Conservation (phyloP, 2,329 filamentous ascomycete species). For the Phoma herbarum region DNA sequence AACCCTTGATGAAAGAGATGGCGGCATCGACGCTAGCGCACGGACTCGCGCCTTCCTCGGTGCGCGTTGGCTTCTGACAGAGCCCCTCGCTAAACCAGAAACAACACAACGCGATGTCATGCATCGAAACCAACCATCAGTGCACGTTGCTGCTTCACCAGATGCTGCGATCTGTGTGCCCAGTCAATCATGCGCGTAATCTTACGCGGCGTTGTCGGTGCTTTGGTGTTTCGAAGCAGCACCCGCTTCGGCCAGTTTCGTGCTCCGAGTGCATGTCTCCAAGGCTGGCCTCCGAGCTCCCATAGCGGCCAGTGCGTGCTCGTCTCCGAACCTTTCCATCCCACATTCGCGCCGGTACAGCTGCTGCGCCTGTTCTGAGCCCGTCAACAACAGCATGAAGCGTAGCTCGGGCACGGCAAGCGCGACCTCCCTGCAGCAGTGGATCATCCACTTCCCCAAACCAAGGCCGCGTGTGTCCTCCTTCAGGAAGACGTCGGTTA, state of each 20-base stretch:
- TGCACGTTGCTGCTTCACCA: constrained; percentile 31
- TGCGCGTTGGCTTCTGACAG: constrained; percentile 1
- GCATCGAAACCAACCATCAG: constrained; percentile 33
- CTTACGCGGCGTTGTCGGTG: constrained; percentile 20
- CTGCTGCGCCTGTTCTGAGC: constrained; percentile 33
- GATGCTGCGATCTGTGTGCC: constrained; percentile 31
- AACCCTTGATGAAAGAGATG: constrained; percentile 27
- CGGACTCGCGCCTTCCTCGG: constrained; percentile 4
- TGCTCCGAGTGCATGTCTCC: constrained; percentile 27
- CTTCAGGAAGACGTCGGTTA: constrained; percentile 74
- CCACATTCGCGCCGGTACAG: constrained; percentile 42
- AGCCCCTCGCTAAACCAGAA: constrained; percentile 30
- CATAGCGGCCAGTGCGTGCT: constrained; percentile 36
- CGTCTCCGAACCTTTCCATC: constrained; percentile 36
- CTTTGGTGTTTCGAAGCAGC: constrained; percentile 16
- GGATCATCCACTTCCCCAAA: constrained; percentile 71
- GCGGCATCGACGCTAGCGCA: constrained; percentile 27
- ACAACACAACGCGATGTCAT: constrained; percentile 30
- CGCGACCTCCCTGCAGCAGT: constrained; percentile 66
- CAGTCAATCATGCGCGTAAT: constrained; percentile 30
- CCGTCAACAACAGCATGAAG: constrained; percentile 41
- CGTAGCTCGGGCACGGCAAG: constrained; percentile 68
- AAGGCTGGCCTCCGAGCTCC: constrained; percentile 31
- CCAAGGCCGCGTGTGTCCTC: constrained; percentile 68
- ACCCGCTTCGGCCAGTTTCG: constrained; percentile 28